phyloP scores from a whole-genome alignment of 208 protist species.

The Acanthamoeba royreba region DNA sequence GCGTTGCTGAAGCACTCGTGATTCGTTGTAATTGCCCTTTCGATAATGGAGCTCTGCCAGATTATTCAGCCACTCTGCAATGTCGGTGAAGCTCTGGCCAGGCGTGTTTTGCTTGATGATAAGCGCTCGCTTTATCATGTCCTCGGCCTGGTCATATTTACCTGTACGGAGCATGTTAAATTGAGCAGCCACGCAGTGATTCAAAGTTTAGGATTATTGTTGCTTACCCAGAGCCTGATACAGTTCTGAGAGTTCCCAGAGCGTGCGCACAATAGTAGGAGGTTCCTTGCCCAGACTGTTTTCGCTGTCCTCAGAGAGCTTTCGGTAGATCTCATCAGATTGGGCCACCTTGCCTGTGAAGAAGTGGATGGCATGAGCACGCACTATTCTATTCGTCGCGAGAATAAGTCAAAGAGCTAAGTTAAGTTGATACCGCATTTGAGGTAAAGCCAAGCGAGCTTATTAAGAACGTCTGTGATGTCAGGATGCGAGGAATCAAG shows the following conservation, averaged over 20 bases:
- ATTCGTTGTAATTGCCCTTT: conserved; percentile 27
- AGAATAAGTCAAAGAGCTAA: too few species aligned
- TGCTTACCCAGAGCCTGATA: conserved; percentile 38
- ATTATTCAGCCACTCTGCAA: conserved; percentile 7
- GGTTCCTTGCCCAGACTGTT: neutral
- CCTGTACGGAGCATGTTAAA: neutral
- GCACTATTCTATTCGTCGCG: too few species aligned
- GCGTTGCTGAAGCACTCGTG: neutral
- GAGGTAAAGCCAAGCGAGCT: conserved; percentile 14
- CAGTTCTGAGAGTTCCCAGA: conserved; percentile 23
- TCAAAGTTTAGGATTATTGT: too few species aligned
- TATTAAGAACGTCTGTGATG: neutral
- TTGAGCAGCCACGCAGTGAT: neutral
- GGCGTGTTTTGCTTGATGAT: conserved; percentile 30
- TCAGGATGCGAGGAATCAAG: neutral
- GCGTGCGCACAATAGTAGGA: neutral
- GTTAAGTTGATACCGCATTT: neutral
- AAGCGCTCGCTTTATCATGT: conserved; percentile 31
- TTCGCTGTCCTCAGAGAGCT: neutral
- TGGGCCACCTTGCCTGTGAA: neutral
- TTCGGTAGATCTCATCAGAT: neutral
- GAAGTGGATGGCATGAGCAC: neutral
- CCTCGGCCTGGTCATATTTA: conserved; percentile 29
- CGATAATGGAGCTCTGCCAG: conserved; percentile 20
- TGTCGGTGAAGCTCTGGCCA: neutral